A percentile compares a stretch with the other conserved stretches of the same genome.
Evolutionary conservation across 2,329 filamentous ascomycete genomes (phyloP).

Genomic region (Ophiostoma perfectum): DNA sequence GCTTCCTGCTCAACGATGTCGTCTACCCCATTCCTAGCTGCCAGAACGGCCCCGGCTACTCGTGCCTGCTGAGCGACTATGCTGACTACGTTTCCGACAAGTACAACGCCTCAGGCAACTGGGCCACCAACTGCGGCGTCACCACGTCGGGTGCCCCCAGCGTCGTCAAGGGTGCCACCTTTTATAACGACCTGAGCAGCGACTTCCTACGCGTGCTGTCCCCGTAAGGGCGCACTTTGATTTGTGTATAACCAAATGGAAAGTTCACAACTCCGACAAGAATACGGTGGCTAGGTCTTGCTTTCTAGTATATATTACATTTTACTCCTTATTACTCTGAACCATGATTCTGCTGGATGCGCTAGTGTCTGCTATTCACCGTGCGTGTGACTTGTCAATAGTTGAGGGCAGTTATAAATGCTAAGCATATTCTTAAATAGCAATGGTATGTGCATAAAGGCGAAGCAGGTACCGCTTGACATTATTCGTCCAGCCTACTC

Average conservation of each 20-base stretch:
- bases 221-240: not conserved
- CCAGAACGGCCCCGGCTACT: conserved; percentile 49
- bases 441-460: too few species aligned
- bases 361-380: too few species aligned
- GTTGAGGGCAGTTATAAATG: too few species aligned
- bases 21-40: conserved; percentile 56
- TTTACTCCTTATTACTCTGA: not conserved
- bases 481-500: not conserved
- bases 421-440: too few species aligned
- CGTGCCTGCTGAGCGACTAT: conserved; percentile 46
- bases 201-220: conserved; percentile 33
- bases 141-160: conserved; percentile 38
- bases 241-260: too few species aligned
- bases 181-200: conserved; percentile 43
- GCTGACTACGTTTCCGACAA: conserved; percentile 41
- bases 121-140: conserved; percentile 45
- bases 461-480: too few species aligned
- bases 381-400: too few species aligned
- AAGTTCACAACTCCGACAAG: too few species aligned
- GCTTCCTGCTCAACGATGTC: conserved; percentile 57
- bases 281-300: not conserved
- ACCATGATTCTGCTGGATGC: too few species aligned
- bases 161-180: conserved; percentile 43
- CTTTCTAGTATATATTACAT: not conserved
- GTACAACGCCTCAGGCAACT: conserved; percentile 45